Percentiles rank a stretch among this genome's conserved stretches.
These are phyloP conservation scores for Osmanthus fragrans DNA, from an alignment of 257 asterid genomes.

Conservation along the genomic window DNA sequence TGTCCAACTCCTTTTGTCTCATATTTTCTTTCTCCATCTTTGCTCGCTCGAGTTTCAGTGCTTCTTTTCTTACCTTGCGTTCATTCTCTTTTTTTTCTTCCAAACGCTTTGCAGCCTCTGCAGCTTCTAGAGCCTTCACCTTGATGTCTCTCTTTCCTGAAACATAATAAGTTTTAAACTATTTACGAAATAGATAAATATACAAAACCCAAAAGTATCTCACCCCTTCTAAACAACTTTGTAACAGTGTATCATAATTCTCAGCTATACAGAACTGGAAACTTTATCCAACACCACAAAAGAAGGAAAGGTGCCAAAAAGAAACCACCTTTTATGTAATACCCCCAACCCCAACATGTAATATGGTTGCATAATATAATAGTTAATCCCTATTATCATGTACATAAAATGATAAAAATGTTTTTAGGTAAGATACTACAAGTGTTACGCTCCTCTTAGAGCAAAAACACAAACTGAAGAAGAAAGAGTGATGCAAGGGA, in stretches of 20 bases:
- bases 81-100: slow-evolving; percentile 70
- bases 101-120: slow-evolving; percentile 87
- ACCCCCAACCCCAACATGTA: slow-evolving; percentile 5
- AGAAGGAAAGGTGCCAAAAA: slow-evolving; percentile 3
- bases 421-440: neutral
- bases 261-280: slow-evolving; percentile 18
- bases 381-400: neutral
- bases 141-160: slow-evolving; percentile 90
- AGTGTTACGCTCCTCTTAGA: slow-evolving; percentile 10
- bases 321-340: slow-evolving; percentile 12
- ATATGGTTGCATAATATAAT: neutral
- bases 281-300: slow-evolving; percentile 15
- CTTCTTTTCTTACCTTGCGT: slow-evolving; percentile 83
- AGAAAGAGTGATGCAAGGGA: slow-evolving; percentile 8
- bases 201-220: neutral
- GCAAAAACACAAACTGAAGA: slow-evolving; percentile 12
- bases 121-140: slow-evolving; percentile 93
- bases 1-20: slow-evolving; percentile 64
- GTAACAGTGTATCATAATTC: neutral
- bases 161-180: slow-evolving; percentile 28
- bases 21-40: slow-evolving; percentile 67
- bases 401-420: slow-evolving; percentile 7
- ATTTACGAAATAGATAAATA: slow-evolving; percentile 15
- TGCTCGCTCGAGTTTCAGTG: slow-evolving; percentile 77
- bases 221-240: too few species aligned